Conservation (phyloP, 2,329 filamentous ascomycete species). For the Colletotrichum phormii region DNA sequence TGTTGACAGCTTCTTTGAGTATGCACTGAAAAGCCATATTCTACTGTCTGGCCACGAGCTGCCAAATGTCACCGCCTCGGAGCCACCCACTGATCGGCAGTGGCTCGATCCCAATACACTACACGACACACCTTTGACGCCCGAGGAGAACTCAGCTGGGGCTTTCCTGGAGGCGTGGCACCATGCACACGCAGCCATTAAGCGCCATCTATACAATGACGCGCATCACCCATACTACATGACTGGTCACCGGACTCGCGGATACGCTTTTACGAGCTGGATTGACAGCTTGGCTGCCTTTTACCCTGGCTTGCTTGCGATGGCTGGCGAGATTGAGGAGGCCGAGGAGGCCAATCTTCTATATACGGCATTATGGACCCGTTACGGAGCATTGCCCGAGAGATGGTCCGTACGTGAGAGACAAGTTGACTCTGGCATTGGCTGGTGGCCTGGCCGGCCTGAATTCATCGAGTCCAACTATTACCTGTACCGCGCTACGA, state of each 20-base stretch:
- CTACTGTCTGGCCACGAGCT: conserved; percentile 81
- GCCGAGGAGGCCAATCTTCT: conserved; percentile 90
- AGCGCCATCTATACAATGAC: conserved; percentile 88
- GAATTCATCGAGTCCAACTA: conserved; percentile 98
- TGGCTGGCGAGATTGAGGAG: conserved; percentile 91
- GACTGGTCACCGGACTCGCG: conserved; percentile 88
- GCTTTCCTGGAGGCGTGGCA: conserved; percentile 87
- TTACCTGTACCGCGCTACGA: conserved; percentile 92
- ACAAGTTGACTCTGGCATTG: conserved; percentile 85
- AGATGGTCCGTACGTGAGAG: conserved; percentile 90
- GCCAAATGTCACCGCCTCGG: conserved; percentile 62
- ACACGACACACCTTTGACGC: conserved; percentile 66
- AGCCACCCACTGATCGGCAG: conserved; percentile 45
- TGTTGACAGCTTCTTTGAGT: conserved; percentile 98
- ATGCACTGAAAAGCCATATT: conserved; percentile 94
- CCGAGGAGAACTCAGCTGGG: conserved; percentile 77
- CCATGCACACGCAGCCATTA: conserved; percentile 86
- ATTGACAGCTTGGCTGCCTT: conserved; percentile 96
- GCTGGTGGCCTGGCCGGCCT: conserved; percentile 95
- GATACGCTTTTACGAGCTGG: conserved; percentile 91
- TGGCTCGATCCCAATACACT: conserved; percentile 75
- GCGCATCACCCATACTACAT: conserved; percentile 92
- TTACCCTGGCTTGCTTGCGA: conserved; percentile 87
- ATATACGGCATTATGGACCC: conserved; percentile 93
- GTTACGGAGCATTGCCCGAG: conserved; percentile 93